These are phyloP conservation scores for Kurtzmaniella cleridarum DNA, from an alignment of 805 yeast species.

Conservation along the genomic window DNA sequence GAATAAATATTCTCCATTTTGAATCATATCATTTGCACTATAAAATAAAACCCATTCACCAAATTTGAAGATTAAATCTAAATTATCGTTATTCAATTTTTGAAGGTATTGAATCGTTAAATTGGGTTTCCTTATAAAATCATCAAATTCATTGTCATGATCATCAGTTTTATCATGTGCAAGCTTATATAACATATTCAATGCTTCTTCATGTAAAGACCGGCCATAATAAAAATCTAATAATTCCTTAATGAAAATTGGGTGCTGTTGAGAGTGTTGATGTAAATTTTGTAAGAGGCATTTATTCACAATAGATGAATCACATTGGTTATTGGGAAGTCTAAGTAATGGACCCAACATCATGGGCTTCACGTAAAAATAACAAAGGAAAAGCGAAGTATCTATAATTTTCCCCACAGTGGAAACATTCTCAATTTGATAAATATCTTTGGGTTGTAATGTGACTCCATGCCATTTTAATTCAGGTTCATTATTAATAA, in stretches of 20 bases:
- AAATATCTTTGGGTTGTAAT: slow-evolving; percentile 39
- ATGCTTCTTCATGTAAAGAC: slow-evolving; percentile 57
- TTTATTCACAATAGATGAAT: slow-evolving; percentile 53
- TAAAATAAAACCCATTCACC: slow-evolving; percentile 40
- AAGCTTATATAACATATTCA: slow-evolving; percentile 46
- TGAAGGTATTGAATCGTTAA: slow-evolving; percentile 54
- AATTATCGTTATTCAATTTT: slow-evolving; percentile 42
- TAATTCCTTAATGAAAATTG: slow-evolving; percentile 56
- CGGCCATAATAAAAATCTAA: slow-evolving; percentile 73
- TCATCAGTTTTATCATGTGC: slow-evolving; percentile 13
- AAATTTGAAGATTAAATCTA: slow-evolving; percentile 54
- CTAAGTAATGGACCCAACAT: slow-evolving; percentile 81
- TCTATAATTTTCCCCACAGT: slow-evolving; percentile 52
- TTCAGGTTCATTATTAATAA: slow-evolving; percentile 26
- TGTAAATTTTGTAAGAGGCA: slow-evolving; percentile 39
- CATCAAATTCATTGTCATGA: slow-evolving; percentile 16
- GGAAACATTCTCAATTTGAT: slow-evolving; percentile 11
- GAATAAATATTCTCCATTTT: slow-evolving; percentile 47
- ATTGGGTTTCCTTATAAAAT: slow-evolving; percentile 31
- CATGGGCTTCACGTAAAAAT: slow-evolving; percentile 60
- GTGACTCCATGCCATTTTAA: slow-evolving; percentile 43
- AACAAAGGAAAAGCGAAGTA: slow-evolving; percentile 72
- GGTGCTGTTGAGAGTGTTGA: slow-evolving; percentile 14
- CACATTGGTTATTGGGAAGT: slow-evolving; percentile 66
- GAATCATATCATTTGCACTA: slow-evolving; percentile 15